Conservation (phyloP, 2,329 filamentous ascomycete genomes). For the Ophiostoma sp. region DNA sequence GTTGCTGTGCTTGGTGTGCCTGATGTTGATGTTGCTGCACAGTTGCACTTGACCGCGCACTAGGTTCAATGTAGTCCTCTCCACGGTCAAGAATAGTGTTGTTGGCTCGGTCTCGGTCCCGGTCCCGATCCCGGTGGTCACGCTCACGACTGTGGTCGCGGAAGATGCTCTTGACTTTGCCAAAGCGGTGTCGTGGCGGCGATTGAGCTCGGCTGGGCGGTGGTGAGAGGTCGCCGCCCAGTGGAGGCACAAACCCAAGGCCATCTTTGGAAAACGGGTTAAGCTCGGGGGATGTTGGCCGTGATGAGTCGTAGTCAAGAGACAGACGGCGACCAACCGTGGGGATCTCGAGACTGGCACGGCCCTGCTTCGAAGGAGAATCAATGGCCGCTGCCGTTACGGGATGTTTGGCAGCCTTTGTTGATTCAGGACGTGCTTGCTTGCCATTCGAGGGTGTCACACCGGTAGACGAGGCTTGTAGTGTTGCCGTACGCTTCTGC, state of each 20-base stretch:
- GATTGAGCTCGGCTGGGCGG: constrained; percentile 63
- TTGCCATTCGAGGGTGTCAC: neutral
- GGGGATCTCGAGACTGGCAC: constrained; percentile 53
- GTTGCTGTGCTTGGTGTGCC: constrained; percentile 20
- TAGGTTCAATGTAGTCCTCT: neutral
- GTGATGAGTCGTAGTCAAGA: constrained; percentile 48
- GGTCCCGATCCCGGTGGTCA: constrained; percentile 15
- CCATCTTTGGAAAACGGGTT: constrained; percentile 46
- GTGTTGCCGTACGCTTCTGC: neutral
- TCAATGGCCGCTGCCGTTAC: neutral
- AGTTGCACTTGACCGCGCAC: neutral
- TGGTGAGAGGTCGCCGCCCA: constrained; percentile 64
- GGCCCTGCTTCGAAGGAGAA: constrained; percentile 33
- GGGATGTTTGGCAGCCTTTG: neutral
- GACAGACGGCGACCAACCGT: constrained; percentile 41
- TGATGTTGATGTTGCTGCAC: neutral
- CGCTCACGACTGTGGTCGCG: constrained; percentile 55
- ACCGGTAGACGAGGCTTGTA: neutral
- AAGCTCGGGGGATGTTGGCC: constrained; percentile 55
- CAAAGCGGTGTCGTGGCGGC: constrained; percentile 60
- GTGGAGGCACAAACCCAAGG: constrained; percentile 54
- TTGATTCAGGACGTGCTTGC: neutral
- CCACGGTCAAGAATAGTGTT: neutral
- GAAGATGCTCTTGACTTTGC: constrained; percentile 57
- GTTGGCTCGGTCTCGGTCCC: constrained; percentile 5